Percentiles rank a stretch among this genome's conserved stretches.
Evolutionary conservation across 2,329 filamentous ascomycete species (phyloP).

Genomic region (Aspergillus melleus): DNA sequence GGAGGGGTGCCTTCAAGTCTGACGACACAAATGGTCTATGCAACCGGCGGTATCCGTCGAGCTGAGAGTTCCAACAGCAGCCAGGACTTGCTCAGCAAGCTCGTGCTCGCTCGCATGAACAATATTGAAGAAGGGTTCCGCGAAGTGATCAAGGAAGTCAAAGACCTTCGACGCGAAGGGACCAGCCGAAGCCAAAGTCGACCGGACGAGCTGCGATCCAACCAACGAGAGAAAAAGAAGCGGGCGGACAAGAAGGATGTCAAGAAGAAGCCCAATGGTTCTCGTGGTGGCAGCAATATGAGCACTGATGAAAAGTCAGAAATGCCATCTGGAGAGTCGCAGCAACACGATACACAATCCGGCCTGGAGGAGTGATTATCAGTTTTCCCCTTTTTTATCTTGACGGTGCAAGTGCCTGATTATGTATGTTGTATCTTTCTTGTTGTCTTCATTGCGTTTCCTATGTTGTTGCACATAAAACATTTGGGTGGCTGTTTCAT

Average conservation of each 20-base stretch:
- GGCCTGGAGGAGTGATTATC: not conserved
- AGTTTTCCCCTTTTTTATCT: not conserved
- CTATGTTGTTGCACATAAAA: conserved; percentile 2
- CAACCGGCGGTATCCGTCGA: conserved; percentile 60
- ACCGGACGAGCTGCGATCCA: conserved; percentile 25
- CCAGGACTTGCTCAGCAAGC: conserved; percentile 72
- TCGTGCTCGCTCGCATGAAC: conserved; percentile 89
- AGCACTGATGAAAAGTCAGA: conserved; percentile 21
- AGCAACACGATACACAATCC: not conserved
- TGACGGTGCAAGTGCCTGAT: not conserved
- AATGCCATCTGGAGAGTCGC: conserved; percentile 1
- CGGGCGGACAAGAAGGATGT: conserved; percentile 26
- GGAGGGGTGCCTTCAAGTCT: conserved; percentile 72
- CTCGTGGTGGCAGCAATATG: conserved; percentile 18
- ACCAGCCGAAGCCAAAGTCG: conserved; percentile 31
- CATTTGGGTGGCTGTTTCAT: conserved; percentile 18
- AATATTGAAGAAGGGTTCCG: conserved; percentile 87
- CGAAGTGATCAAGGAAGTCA: conserved; percentile 80
- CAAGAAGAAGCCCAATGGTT: conserved; percentile 19
- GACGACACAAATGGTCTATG: conserved; percentile 76
- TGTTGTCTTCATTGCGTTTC: not conserved
- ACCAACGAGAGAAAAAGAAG: conserved; percentile 28
- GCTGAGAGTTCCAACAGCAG: conserved; percentile 48
- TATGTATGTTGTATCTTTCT: not conserved
- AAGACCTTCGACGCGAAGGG: conserved; percentile 55